Conservation (phyloP, 2,329 filamentous ascomycete species). For the Aspergillus hortae region DNA sequence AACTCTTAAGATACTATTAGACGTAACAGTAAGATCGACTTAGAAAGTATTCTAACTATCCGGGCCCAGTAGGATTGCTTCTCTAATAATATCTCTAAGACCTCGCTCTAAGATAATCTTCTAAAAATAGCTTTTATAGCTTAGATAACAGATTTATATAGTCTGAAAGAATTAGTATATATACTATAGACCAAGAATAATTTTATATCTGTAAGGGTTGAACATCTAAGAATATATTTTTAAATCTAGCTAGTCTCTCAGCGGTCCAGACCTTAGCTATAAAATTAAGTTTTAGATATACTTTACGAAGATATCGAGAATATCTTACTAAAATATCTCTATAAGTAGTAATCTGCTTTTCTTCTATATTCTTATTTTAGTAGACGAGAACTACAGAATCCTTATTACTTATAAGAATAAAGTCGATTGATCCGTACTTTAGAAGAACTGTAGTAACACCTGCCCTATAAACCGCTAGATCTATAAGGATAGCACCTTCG, state of each 20-base stretch:
- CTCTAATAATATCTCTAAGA: not conserved
- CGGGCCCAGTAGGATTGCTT: not conserved
- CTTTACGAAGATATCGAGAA: slow-evolving; percentile 2
- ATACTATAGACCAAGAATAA: not conserved
- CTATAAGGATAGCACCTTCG: slow-evolving; percentile 1
- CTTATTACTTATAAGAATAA: not conserved
- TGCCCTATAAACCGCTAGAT: not conserved
- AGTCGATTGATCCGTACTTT: not conserved
- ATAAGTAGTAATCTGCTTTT: slow-evolving; percentile 1
- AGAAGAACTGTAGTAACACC: not conserved
- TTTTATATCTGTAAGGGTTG: not conserved
- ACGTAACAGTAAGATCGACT: not conserved
- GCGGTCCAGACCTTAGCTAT: slow-evolving; percentile 1
- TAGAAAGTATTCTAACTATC: not conserved
- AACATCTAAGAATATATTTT: not conserved
- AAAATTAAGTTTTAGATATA: not conserved
- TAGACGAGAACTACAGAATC: slow-evolving; percentile 1
- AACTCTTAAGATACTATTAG: not conserved
- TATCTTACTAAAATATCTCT: not conserved
- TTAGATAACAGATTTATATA: not conserved
- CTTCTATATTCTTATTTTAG: not conserved
- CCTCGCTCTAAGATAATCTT: not conserved
- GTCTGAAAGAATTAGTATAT: not conserved
- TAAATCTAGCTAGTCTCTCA: slow-evolving; percentile 1
- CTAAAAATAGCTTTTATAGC: not conserved